Base-by-base conservation (phyloP, 75 land plant species). In the Isoetes taiwanensis region DNA sequence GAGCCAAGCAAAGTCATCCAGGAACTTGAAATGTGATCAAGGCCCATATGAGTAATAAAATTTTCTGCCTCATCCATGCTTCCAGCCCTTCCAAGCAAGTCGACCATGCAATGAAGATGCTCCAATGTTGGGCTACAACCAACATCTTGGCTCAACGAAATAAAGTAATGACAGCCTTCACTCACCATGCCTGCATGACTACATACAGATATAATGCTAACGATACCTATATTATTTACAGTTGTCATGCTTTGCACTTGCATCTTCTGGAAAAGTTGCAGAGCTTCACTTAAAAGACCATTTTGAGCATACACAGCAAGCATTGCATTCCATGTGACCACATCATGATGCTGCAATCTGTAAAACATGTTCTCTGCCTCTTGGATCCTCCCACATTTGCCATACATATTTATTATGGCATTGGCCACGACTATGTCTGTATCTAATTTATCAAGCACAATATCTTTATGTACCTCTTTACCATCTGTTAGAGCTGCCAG, bases 401-500 rank as follows among this genome's bases (percentile, higher is more conserved):
- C 26, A 37, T 57, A 43, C 41, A 67, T 35, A 41, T 40, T 30
- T 9, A 67, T 28, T 12, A 67, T 55, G 0, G 62, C 58, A 57
- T 67, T 81, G 20, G 62, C 32, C 0, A 73, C 53, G 37, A 64
- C 60, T 5, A 53, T 61, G 59, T 66, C 62, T 30, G 43, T 30
- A 4, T 38, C 53, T 20, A 66, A 48, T 30, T 30, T 38, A 1
- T 21, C 10, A 8, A 42, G 66, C 28, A 64, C 34, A 21, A 78
- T 28, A 19, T 57, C 37, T 3, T 46, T 66, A 43, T 75, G 78
- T 57, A 75, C 50, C 33, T 65, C 63, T 48, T 43, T 70, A 34
- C 81, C 81, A 2, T 41, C 38, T 14, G 31, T 48, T 35, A 73
- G 39, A 53, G 61, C 65, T 21, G 50, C 24, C 32, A 58, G 20